Evolutionary conservation across 345 rosid genomes (phyloP).

Genomic region (Populus simonii): DNA sequence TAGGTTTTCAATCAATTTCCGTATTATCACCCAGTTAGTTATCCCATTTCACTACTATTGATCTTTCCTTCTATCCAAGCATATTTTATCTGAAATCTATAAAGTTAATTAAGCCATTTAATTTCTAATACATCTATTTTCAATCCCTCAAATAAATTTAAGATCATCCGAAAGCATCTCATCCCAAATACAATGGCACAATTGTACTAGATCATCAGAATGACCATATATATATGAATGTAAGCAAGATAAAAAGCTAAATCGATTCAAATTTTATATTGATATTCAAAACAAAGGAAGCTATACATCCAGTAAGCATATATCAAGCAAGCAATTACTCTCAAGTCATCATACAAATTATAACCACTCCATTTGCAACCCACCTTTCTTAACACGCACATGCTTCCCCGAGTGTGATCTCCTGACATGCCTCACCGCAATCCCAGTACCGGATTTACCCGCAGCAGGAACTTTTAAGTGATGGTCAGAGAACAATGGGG

Average conservation of each 20-base stretch:
- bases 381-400: constrained; percentile 83
- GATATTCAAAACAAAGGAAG: not conserved
- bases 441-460: constrained; percentile 63
- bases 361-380: not conserved
- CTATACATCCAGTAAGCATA: not conserved
- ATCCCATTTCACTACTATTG: too few species aligned
- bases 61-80: not conserved
- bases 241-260: not conserved
- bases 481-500: constrained; percentile 70
- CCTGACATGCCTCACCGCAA: constrained; percentile 70
- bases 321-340: not conserved
- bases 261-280: not conserved
- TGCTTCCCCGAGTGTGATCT: constrained; percentile 85
- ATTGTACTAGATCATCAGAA: not conserved
- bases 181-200: not conserved
- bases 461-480: constrained; percentile 59
- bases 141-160: not conserved
- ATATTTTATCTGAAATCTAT: not conserved
- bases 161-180: not conserved
- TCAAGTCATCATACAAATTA: not conserved
- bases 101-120: not conserved
- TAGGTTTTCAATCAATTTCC: not conserved
- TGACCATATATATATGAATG: not conserved
- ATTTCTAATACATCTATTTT: not conserved
- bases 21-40: too few species aligned